Conservation (phyloP, 257 asterid species). For the Solanum lycopersicoides region DNA sequence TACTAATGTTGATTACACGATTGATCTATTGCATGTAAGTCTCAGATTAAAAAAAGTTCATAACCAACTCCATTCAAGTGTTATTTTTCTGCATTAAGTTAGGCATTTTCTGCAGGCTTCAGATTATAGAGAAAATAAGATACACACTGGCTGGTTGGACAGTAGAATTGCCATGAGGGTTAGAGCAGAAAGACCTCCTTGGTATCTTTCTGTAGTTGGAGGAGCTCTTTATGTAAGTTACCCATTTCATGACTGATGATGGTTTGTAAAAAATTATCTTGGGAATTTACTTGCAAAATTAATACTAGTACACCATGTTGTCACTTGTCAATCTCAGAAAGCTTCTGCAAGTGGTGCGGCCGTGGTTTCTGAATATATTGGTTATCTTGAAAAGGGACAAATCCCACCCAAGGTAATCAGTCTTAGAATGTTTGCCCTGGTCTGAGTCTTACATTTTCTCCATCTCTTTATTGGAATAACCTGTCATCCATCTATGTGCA, state of each 20-base stretch:
- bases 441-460: constrained; percentile 1
- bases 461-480: constrained; percentile 9
- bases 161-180: constrained; percentile 99
- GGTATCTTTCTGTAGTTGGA: constrained; percentile 98
- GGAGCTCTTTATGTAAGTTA: constrained; percentile 94
- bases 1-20: constrained; percentile 94
- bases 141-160: constrained; percentile 99
- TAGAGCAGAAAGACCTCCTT: constrained; percentile 99
- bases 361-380: constrained; percentile 90
- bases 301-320: constrained; percentile 4
- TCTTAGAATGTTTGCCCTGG: background rate
- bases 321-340: constrained; percentile 53
- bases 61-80: background rate
- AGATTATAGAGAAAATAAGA: constrained; percentile 92
- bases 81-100: background rate
- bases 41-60: background rate
- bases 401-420: constrained; percentile 91
- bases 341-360: constrained; percentile 98
- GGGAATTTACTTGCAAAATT: background rate
- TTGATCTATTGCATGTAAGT: constrained; percentile 91
- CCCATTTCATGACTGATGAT: background rate
- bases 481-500: constrained; percentile 34
- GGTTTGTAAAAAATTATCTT: constrained; percentile 1
- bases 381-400: constrained; percentile 98
- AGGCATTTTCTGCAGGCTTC: constrained; percentile 45